Base-by-base conservation (phyloP, 495 filamentous ascomycete genomes). In the Lasiosphaeriaceae sp. region DNA sequence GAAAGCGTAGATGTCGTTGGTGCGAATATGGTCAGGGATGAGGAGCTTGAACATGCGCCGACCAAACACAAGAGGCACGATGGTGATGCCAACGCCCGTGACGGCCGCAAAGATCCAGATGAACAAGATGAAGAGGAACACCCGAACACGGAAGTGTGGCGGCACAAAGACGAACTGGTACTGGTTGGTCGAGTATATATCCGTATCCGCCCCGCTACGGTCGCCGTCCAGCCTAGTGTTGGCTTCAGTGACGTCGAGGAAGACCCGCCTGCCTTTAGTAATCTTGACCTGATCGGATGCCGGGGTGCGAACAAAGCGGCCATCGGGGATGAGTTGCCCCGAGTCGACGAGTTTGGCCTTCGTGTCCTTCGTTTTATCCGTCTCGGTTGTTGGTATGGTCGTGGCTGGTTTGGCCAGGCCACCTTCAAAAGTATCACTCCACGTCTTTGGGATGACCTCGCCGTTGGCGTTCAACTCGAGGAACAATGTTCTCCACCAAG, bases 1-100 rank as follows among this genome's bases (percentile, higher is more conserved):
- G 70, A 96, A 96, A 11, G 95, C 93, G 68, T 99, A 97, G 35
- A 99, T 86, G 68, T 99, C 94, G 69, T 97, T 97, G 66, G 90
- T 85, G 19, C 85, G 83, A 37, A 87, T 77, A 44, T 86, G 76
- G 17, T 73, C 66, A 16, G 89, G 87, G 47, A 94, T 82, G 17
- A 88, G 74, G 8, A 76, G 69, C 23, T 83, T 78, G 65, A 96
- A 86, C 52, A 97, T 76, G 53, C 73, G 76, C 16, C 94, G 87
- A 16, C 94, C 94, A 66, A 96, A 83, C 11, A 94, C 73, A 11
- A 99, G 77, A 2, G 94, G 95, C 0, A 87, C 73, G 67, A 97
- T 84, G 16, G 95, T 97, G 57, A 89, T 81, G 63, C 86, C 83
- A 61, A 96, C 83, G n/a, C 94, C 94, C 1, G 90, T 96, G n/a